These are phyloP conservation scores for Sphenostylis stenocarpa DNA, from an alignment of 306 rosid genomes.

Conservation along the genomic window DNA sequence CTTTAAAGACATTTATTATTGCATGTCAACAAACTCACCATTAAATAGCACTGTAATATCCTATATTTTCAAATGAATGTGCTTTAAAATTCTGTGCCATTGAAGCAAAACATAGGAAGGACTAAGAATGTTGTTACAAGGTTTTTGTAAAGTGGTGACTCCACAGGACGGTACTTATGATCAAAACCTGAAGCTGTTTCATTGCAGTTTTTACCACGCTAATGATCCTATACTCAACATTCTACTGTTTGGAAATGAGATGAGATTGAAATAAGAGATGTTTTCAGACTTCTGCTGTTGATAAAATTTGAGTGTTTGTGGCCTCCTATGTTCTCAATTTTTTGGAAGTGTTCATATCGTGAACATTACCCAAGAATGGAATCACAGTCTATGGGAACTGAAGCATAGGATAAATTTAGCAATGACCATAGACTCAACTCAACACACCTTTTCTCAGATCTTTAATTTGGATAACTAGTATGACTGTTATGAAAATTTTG, in stretches of 20 bases:
- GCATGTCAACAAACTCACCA: neutral
- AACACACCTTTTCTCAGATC: neutral
- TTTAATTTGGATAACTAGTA: slow-evolving; percentile 8
- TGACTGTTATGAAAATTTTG: neutral
- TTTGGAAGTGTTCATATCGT: neutral
- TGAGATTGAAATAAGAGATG: neutral
- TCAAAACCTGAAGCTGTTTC: neutral
- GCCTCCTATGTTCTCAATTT: neutral
- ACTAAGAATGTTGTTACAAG: neutral
- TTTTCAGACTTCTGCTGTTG: neutral
- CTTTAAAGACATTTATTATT: neutral
- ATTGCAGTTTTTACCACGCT: neutral
- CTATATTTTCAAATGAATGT: neutral
- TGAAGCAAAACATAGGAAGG: neutral
- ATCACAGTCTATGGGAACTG: neutral
- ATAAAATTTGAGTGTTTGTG: neutral
- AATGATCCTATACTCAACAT: neutral
- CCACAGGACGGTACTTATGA: neutral
- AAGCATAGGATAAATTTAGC: neutral
- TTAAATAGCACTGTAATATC: no score
- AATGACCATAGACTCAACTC: neutral
- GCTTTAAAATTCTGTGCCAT: neutral
- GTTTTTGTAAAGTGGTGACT: neutral
- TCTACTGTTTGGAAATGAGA: neutral
- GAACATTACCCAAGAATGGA: neutral